Evolutionary conservation across 1,139 yeast genomes (phyloP).

Genomic region (Yamadazyma diddensiae): DNA sequence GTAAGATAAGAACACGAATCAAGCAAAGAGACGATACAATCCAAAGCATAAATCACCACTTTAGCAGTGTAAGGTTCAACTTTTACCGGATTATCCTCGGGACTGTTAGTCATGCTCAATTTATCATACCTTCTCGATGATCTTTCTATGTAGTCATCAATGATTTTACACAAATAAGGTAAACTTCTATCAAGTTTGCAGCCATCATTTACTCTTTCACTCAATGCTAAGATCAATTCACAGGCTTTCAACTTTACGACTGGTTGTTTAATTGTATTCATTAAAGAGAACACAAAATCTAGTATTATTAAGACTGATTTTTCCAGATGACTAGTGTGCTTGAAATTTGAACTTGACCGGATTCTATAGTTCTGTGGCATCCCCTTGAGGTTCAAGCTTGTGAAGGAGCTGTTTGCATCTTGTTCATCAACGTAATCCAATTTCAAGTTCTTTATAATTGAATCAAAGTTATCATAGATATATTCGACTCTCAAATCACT

Average conservation of each 20-base stretch:
- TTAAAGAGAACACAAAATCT: constrained; percentile 59
- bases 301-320: constrained; percentile 64
- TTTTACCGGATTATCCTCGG: constrained; percentile 6
- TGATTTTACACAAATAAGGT: constrained; percentile 64
- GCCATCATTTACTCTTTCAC: constrained; percentile 78
- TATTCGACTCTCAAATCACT: constrained; percentile 62
- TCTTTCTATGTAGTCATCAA: constrained; percentile 33
- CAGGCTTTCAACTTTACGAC: constrained; percentile 67
- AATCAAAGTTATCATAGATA: constrained; percentile 55
- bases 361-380: constrained; percentile 43
- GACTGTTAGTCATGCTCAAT: not conserved
- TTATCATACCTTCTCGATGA: constrained; percentile 1
- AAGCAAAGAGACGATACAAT: constrained; percentile 58
- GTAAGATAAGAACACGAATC: constrained; percentile 64
- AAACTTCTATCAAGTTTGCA: constrained; percentile 81
- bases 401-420: not conserved
- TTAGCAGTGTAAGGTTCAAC: constrained; percentile 18
- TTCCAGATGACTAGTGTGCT: constrained; percentile 21
- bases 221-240: constrained; percentile 70
- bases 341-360: constrained; percentile 25
- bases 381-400: constrained; percentile 46
- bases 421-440: constrained; percentile 29
- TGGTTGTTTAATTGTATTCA: constrained; percentile 64
- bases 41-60: constrained; percentile 62
- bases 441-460: constrained; percentile 46